Base-by-base conservation (phyloP, 176 grass and related monocot species). In the Guadua angustifolia region DNA sequence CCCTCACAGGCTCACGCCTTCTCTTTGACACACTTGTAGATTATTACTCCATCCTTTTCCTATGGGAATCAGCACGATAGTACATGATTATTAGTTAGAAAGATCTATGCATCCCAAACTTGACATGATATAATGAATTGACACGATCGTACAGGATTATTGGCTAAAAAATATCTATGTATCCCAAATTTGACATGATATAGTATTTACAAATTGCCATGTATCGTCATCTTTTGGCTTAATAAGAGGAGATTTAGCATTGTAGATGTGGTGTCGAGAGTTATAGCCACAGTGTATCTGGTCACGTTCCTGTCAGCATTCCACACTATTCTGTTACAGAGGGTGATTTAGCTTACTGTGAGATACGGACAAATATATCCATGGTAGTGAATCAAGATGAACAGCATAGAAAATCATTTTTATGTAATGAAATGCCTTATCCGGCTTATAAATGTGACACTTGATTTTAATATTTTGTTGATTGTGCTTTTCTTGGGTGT, bases 401-500 rank as follows among this genome's bases (percentile, higher is more conserved):
- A 29, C 4, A 32, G 0, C 36, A 33, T 62, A 43, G 17, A 15
- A 25, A 58, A 77, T 82, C 38, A 39, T 77, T 53, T 32, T 57
- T 21, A 7, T 66, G 13, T 58, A 49, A 51, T 50, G 16, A 19
- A 14, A 74, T 38, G 61, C 29, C 13, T 43, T 80, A 11, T 75
- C 51, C 3, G 82, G 66, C 32, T 50, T 78, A 77, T 57, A 67
- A 1, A 50, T 91, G 7, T 35, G 67, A 59, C 39, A 33, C 1
- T 85, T 29, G 4, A 18, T 86, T 61, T 85, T 39, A 32, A 82
- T 63, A 38, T 15, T 43, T 1, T 24, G 57, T 77, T 66, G 22
- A 60, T 79, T 80, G 78, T 67, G 16, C 26, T 57, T 39, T 75
- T 69, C 17, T 1, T 60, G 5, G n/a, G 57, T 87, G 62, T 72